Base-by-base conservation (phyloP, 164 flowering plant species). In the Litsea cubeba region DNA sequence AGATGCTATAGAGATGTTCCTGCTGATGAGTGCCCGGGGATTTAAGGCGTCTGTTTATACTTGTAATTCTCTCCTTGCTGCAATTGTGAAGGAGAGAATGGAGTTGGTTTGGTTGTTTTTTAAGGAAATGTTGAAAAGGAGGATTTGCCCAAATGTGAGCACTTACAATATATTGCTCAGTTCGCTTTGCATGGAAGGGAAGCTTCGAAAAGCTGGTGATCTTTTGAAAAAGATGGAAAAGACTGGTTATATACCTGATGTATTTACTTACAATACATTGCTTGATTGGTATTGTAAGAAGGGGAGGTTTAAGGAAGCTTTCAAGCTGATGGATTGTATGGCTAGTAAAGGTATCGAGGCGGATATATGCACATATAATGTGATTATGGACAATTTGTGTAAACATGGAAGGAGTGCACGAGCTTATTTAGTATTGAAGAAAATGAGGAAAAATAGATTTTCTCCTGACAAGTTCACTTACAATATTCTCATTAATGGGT, bases 241-340 rank as follows among this genome's bases (percentile, higher is more conserved):
- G 67, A 74, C 82, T 79, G 95, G 97, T 75, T 88, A 82, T 84
- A 71, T 32, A 22, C 97, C 95, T 3, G 86, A 80, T 58, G 69
- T 77, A 32, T 88, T 88, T 77, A 91, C 90, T 75, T 93, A 90
- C 63, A 93, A 91, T 74, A 89, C 95, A 51, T 76, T 93, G 75
- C 91, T 93, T 68, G 83, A 87, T 83, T 88, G 97, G 92, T 88
- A 83, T 77, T 88, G 90, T 84, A 91, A 91, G 84, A 90, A 84
- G 76, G 90, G 91, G 54, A 84, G 85, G 76, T 87, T 85, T 63
- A 93, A 88, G 76, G 81, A 82, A 10, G 95, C 94, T 67, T 77
- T 80, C 35, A 81, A 87, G 79, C 79, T 93, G 74, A 81, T 93
- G 79, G 93, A 90, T 72, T 72, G 49, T 12, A 93, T 93, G 98